phyloP scores from a whole-genome alignment of 1,139 yeast genomes.

The Kluyveromyces sp. region DNA sequence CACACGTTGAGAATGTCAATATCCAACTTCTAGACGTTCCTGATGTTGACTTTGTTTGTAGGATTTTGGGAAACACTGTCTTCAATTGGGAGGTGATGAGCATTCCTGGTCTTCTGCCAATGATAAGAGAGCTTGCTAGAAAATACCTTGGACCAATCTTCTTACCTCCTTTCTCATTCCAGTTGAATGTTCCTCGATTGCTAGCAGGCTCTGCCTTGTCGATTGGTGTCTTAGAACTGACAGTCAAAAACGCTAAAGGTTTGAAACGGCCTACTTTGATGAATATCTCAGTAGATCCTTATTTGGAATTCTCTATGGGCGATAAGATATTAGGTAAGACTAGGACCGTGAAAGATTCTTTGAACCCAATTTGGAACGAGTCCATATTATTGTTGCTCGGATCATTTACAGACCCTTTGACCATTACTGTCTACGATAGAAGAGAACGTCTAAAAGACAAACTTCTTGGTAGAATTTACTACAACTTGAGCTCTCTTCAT shows the following conservation, averaged over 20 bases:
- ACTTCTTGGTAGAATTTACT: constrained; percentile 67
- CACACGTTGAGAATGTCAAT: constrained; percentile 87
- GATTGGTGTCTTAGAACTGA: constrained; percentile 74
- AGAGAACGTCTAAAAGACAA: constrained; percentile 78
- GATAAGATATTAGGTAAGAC: constrained; percentile 59
- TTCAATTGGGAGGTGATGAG: constrained; percentile 83
- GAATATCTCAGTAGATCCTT: constrained; percentile 86
- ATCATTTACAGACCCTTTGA: constrained; percentile 74
- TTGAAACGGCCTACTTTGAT: constrained; percentile 57
- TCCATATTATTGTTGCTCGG: constrained; percentile 61
- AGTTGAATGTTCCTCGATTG: constrained; percentile 83
- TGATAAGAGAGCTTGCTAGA: constrained; percentile 76
- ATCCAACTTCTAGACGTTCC: constrained; percentile 82
- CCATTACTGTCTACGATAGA: constrained; percentile 62
- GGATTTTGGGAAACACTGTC: constrained; percentile 63
- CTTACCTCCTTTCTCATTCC: constrained; percentile 84
- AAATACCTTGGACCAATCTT: constrained; percentile 84
- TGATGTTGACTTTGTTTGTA: constrained; percentile 71
- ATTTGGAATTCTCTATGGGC: constrained; percentile 62
- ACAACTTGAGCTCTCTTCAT: constrained; percentile 63
- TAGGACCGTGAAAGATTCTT: constrained; percentile 55
- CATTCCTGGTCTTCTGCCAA: constrained; percentile 77
- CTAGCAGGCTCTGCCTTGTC: constrained; percentile 83
- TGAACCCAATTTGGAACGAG: constrained; percentile 79
- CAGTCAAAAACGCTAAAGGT: constrained; percentile 57